Base-by-base conservation (phyloP, 768 basidiomycete species). In the Mycena leptocephala region DNA sequence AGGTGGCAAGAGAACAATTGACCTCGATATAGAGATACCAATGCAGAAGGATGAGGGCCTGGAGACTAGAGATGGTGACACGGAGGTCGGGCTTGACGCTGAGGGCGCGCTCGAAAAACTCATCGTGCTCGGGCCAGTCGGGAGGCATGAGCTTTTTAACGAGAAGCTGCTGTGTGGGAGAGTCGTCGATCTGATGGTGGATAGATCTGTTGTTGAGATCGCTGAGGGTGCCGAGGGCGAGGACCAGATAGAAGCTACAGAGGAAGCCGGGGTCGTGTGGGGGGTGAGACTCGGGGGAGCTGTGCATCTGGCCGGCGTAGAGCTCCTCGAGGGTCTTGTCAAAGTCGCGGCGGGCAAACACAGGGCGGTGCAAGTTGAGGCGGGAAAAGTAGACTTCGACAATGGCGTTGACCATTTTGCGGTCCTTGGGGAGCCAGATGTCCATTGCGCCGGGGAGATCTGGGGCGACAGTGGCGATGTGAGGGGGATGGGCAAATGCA, bases 21-120 rank as follows among this genome's bases (percentile, higher is more conserved):
- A 95, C 96, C 89, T 96, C 96, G 26, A 93, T 95, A 80, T 96
- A 97, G 26, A 97, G 89, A 84, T 96, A 96, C 96, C 95, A 96
- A 70, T 97, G 96, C 59, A 96, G 83, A 8, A 97, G 84, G 30
- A 96, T 95, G 67, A 97, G 89, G 0, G 96, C 94, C 83, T 97
- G 96, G 75, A 97, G 85, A 81, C 95, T 95, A 7, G 93, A 92
- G 53, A 96, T 91, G 6, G 95, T 95, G 81, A 96, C 95, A 13
- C 94, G 92, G 53, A 97, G 86, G 76, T 97, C 95, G 11, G 95
- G 94, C 82, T 97, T 96, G 78, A 95, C 89, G 24, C 90, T 88
- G 3, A 96, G 85, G 1, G 95, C 95, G 37, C 93, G 89, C 76
- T 95, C 93, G 83, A 96, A 96, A 83, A 97, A 96, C 79, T 96